Evolutionary conservation across 1,139 yeast species (phyloP).

Genomic region (Candida pseudocylindracea): DNA sequence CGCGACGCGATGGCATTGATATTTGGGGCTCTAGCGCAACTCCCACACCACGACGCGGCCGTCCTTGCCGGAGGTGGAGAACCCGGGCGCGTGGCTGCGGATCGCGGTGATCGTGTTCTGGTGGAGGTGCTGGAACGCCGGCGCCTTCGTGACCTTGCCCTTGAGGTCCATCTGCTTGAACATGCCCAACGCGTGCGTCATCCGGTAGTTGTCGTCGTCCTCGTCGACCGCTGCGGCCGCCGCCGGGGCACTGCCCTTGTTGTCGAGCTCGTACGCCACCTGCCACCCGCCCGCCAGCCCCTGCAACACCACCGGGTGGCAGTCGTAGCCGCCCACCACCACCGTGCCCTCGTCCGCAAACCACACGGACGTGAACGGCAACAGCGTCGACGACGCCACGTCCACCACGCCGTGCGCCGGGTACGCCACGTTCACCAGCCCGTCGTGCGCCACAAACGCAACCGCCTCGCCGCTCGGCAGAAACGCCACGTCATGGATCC

Average conservation of each 20-base stretch:
- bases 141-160: conserved; percentile 42
- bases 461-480: conserved; percentile 35
- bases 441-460: conserved; percentile 66
- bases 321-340: conserved; percentile 73
- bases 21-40: conserved; percentile 2
- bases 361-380: conserved; percentile 62
- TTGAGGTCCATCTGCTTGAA: conserved; percentile 89
- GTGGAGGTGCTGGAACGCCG: conserved; percentile 52
- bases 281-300: conserved; percentile 54
- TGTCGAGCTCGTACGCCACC: conserved; percentile 33
- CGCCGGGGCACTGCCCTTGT: conserved; percentile 22
- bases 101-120: conserved; percentile 19
- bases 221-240: conserved; percentile 25
- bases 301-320: conserved; percentile 71
- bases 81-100: conserved; percentile 27
- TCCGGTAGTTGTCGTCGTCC: conserved; percentile 34
- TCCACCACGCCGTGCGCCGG: conserved; percentile 47
- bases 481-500: conserved; percentile 86
- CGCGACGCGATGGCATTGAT: too few species aligned
- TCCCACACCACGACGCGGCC: conserved; percentile 64
- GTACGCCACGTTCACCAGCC: conserved; percentile 52
- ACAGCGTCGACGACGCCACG: conserved; percentile 22
- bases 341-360: conserved; percentile 48
- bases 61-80: conserved; percentile 42
- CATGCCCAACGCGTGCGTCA: conserved; percentile 63